phyloP scores from a whole-genome alignment of 2,329 filamentous ascomycete species.

The Septoria petroselini region DNA sequence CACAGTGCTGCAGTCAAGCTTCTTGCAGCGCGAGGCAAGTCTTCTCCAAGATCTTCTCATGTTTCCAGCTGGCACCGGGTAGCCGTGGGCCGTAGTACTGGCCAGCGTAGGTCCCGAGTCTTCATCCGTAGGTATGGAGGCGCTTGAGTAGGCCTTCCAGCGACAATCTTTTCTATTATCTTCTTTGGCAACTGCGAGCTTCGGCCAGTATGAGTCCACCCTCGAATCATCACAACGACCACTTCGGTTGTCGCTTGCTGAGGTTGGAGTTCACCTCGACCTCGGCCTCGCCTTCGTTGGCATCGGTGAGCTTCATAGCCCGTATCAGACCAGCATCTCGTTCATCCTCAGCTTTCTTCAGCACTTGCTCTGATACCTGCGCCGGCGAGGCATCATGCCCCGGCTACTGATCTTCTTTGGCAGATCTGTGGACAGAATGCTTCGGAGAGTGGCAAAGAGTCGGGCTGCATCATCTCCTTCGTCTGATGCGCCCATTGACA shows the following conservation, averaged over 20 bases:
- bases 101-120: neutral
- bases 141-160: neutral
- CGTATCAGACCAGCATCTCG: neutral
- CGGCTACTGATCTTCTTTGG: neutral
- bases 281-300: neutral
- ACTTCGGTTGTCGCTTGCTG: constrained; percentile 3
- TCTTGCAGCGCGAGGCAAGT: neutral
- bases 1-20: too few species aligned
- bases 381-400: neutral
- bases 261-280: neutral
- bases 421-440: too few species aligned
- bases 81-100: constrained; percentile 2
- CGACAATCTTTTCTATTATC: neutral
- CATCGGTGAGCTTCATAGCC: constrained; percentile 6
- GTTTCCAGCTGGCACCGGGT: neutral
- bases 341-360: neutral
- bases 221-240: neutral
- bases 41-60: neutral
- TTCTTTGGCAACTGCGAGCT: constrained; percentile 3
- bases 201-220: constrained; percentile 10
- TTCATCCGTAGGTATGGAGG: neutral
- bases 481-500: too few species aligned
- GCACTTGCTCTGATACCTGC: neutral
- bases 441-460: too few species aligned
- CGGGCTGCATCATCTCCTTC: too few species aligned